Conservation (phyloP, 805 yeast genomes). For the Lipomyces spencermartinsiae region DNA sequence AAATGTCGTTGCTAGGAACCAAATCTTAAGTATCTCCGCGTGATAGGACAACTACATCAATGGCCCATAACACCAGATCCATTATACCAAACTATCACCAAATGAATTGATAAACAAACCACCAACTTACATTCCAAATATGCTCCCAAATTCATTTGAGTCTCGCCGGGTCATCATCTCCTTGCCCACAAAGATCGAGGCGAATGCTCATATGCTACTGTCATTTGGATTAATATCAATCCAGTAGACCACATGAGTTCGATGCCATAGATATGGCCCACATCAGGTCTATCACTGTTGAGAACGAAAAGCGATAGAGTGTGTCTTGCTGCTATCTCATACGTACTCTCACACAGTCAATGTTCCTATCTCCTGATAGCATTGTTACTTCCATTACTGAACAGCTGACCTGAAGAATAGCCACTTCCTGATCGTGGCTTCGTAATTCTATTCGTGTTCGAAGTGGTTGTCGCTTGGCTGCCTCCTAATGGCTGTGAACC, state of each 20-base stretch:
- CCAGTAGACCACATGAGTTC: background rate
- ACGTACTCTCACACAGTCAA: background rate
- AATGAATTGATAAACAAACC: background rate
- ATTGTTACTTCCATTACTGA: background rate
- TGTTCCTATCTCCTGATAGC: background rate
- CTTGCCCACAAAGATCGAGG: background rate
- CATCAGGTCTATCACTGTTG: background rate
- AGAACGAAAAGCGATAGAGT: background rate
- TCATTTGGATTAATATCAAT: background rate
- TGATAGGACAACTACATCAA: background rate
- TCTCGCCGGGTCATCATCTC: background rate
- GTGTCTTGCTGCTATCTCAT: background rate
- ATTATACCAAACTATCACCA: background rate
- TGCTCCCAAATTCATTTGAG: no score
- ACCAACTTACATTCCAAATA: background rate
- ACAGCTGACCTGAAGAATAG: background rate
- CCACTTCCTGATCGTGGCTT: background rate
- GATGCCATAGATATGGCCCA: background rate
- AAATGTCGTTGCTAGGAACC: slow-evolving; percentile 52
- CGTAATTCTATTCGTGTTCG: background rate
- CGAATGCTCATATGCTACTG: background rate
- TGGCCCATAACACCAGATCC: background rate
- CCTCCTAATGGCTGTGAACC: background rate
- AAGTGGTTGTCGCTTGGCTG: background rate
- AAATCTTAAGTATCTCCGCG: background rate